phyloP scores from a whole-genome alignment of 2,329 filamentous ascomycete genomes.

The Colletotrichum magnum region DNA sequence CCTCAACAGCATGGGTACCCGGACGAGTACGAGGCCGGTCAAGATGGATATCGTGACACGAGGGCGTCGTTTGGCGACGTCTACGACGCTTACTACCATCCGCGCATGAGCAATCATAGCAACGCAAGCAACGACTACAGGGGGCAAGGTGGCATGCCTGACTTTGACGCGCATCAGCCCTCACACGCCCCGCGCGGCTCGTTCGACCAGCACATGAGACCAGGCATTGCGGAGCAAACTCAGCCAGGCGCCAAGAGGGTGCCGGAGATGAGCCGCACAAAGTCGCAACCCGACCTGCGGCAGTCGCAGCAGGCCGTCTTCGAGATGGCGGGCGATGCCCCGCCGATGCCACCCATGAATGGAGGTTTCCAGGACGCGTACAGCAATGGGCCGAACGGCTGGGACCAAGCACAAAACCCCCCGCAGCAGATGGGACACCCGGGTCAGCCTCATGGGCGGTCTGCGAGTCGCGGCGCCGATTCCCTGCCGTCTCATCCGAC shows the following conservation, averaged over 20 bases:
- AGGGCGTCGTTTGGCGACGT: constrained; percentile 44
- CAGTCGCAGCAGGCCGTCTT: constrained; percentile 78
- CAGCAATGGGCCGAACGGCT: constrained; percentile 37
- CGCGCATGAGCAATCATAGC: constrained; percentile 46
- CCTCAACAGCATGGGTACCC: constrained; percentile 43
- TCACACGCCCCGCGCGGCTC: constrained; percentile 52
- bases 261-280: constrained; percentile 70
- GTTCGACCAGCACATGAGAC: constrained; percentile 64
- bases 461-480: constrained; percentile 57
- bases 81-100: constrained; percentile 45
- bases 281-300: constrained; percentile 77
- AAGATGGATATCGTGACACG: constrained; percentile 50
- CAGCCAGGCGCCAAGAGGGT: constrained; percentile 65
- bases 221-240: constrained; percentile 54
- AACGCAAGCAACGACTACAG: constrained; percentile 43
- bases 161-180: constrained; percentile 56
- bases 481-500: constrained; percentile 72
- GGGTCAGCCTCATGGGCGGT: constrained; percentile 46
- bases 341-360: constrained; percentile 65
- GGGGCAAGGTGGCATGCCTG: constrained; percentile 49
- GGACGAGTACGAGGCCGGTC: constrained; percentile 49
- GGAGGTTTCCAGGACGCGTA: constrained; percentile 41
- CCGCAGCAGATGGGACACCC: constrained; percentile 34
- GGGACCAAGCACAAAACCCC: constrained; percentile 34
- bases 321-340: constrained; percentile 78